Conservation (phyloP, 176 grass and related monocot genomes). For the Oryza punctata region DNA sequence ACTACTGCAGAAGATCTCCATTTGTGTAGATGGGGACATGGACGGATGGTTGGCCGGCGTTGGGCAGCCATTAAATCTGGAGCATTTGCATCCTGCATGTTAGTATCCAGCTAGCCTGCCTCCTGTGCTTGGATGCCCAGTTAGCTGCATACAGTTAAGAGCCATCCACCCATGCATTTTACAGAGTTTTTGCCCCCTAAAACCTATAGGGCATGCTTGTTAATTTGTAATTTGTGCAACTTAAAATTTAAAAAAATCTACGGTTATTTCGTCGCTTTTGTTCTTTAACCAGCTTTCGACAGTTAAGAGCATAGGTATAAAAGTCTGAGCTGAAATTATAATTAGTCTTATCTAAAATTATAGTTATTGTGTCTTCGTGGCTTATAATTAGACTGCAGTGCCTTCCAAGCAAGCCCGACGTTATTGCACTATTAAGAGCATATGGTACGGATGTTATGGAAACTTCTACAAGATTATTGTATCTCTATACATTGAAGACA, state of each 20-base stretch:
- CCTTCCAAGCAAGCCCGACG: background rate
- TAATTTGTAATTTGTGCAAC: background rate
- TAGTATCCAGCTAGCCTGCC: background rate
- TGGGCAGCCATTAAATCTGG: background rate
- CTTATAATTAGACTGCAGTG: background rate
- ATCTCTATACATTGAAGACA: background rate
- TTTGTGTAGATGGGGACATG: background rate
- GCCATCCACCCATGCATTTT: background rate
- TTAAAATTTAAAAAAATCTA: background rate
- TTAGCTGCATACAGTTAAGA: background rate
- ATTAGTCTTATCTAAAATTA: background rate
- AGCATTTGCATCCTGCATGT: background rate
- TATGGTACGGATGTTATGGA: background rate
- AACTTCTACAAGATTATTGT: background rate
- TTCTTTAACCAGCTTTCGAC: too few relatives aligned
- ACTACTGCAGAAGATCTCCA: background rate
- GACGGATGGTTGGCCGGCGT: background rate
- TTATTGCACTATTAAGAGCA: background rate
- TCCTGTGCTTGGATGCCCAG: background rate
- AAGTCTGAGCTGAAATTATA: background rate
- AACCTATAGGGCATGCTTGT: background rate
- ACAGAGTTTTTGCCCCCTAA: background rate
- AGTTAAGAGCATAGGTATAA: background rate
- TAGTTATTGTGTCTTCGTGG: background rate
- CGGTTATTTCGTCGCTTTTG: too few relatives aligned